Evolutionary conservation across 352 stramenopile species (phyloP).

Genomic region (Pythium volutum): DNA sequence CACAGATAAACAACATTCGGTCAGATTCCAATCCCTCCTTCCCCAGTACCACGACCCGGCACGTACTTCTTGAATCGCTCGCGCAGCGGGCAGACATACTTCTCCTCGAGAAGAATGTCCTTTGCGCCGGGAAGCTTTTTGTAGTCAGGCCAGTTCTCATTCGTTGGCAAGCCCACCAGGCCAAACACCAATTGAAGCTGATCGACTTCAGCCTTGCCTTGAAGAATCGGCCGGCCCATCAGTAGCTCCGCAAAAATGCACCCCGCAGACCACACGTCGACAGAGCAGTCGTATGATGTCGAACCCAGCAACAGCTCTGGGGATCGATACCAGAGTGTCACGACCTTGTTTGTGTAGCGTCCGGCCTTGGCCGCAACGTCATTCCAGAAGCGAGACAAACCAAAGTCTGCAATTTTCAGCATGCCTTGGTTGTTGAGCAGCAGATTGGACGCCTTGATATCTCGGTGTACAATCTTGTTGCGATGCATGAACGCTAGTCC

Average conservation of each 20-base stretch:
- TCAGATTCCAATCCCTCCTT: background rate
- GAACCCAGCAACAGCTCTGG: slow-evolving; percentile 92
- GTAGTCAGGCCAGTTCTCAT: slow-evolving; percentile 79
- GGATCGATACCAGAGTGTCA: slow-evolving; percentile 94
- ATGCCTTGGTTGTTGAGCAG: slow-evolving; percentile 82
- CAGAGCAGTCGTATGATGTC: slow-evolving; percentile 89
- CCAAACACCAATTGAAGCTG: slow-evolving; percentile 85
- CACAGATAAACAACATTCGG: background rate
- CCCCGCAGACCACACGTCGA: slow-evolving; percentile 95
- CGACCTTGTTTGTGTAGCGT: slow-evolving; percentile 93
- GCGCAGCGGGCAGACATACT: slow-evolving; percentile 67
- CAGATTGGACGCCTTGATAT: slow-evolving; percentile 87
- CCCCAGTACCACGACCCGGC: background rate
- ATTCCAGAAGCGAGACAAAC: slow-evolving; percentile 82
- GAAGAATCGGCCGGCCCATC: slow-evolving; percentile 75
- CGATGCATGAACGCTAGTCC: slow-evolving; percentile 86
- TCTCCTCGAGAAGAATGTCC: slow-evolving; percentile 70
- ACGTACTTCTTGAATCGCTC: slow-evolving; percentile 82
- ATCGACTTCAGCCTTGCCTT: slow-evolving; percentile 81
- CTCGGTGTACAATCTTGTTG: slow-evolving; percentile 85
- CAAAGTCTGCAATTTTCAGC: slow-evolving; percentile 84
- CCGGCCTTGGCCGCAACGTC: slow-evolving; percentile 82
- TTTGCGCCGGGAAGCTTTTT: slow-evolving; percentile 70
- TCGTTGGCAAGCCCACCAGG: slow-evolving; percentile 66
- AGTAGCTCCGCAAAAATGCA: slow-evolving; percentile 84